A percentile compares a stretch with the other conserved stretches of the same genome.
These are phyloP conservation scores for Penicillium digitatum DNA, from an alignment of 2,329 filamentous ascomycete genomes.

Conservation along the genomic window DNA sequence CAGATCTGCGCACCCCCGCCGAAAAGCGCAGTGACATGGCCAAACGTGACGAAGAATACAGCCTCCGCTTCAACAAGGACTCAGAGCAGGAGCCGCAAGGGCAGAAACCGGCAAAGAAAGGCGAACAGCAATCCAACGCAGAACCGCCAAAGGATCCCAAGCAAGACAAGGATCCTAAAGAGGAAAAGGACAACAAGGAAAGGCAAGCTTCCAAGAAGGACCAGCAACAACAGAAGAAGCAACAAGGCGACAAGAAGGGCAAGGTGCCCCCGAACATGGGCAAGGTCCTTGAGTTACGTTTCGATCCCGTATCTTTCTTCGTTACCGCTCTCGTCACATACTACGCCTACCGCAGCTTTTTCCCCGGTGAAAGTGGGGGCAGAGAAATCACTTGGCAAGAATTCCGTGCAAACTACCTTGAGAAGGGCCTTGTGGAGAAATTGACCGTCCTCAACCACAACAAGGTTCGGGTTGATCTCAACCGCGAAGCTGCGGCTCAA, in stretches of 20 bases:
- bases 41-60: not conserved
- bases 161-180: slow-evolving; percentile 1
- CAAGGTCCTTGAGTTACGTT: slow-evolving; percentile 46
- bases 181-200: slow-evolving; percentile 3
- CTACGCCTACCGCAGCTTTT: slow-evolving; percentile 60
- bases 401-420: slow-evolving; percentile 85
- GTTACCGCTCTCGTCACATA: slow-evolving; percentile 59
- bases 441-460: slow-evolving; percentile 74
- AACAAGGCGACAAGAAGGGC: slow-evolving; percentile 27
- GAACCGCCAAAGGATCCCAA: slow-evolving; percentile 5
- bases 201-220: slow-evolving; percentile 14
- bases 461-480: slow-evolving; percentile 73
- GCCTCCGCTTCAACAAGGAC: not conserved
- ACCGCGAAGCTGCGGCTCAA: slow-evolving; percentile 66
- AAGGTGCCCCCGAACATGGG: slow-evolving; percentile 29
- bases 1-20: not conserved
- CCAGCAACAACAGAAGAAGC: slow-evolving; percentile 20
- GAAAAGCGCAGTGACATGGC: not conserved
- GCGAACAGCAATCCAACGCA: slow-evolving; percentile 21
- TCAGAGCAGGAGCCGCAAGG: slow-evolving; percentile 30
- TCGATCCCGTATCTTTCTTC: slow-evolving; percentile 55
- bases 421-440: slow-evolving; percentile 94
- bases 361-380: slow-evolving; percentile 59
- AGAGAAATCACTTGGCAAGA: slow-evolving; percentile 98
- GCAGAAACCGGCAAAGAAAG: slow-evolving; percentile 17